Evolutionary conservation across 805 yeast genomes (phyloP), one percentile per base, ranked within the genome.

Genomic region (Teunomyces aglyptinius): DNA sequence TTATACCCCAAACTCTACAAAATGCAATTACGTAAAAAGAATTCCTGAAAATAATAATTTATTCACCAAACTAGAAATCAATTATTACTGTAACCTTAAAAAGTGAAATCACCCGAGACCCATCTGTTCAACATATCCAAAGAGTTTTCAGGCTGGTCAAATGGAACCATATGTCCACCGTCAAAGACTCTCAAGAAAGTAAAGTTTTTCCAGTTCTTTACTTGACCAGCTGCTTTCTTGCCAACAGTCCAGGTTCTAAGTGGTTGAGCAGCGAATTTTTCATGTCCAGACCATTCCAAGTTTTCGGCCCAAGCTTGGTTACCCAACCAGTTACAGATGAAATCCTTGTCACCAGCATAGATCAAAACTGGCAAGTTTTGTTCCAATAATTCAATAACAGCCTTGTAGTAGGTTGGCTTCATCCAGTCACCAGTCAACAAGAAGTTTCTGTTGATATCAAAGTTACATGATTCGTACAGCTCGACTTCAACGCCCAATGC

Each of bases 341-440:
- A 89, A 66, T 89, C 97, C 67, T 89, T 87, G 65, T 89, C 96
- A 60, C 97, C 97, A n/a, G 96, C 96, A 57, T 89, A 90, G 50
- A 89, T 80, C 59, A 90, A 77, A 4, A 89, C 91, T 15, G 96
- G 96, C 40, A 89, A 60, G 20, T 80, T 85, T 48, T 75, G 65
- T 58, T 87, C 84, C 56, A 89, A 75, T 51, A 90, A 70, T 39
- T 80, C 80, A 19, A 83, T 74, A 33, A 92, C 89, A 34, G 64
- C 62, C 60, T 61, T 66, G 58, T 64, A 65, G 63, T 83, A 89
- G 18, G 31, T 27, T 20, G 96, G 96, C 66, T 85, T 84, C 84
- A 86, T 82, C 86, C 92, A 86, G 70, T 92, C 99, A 52, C 97
- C 97, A 16, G 88, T 82, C 56, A 89, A 80, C 53, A 86, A 60